phyloP scores from a whole-genome alignment of 192 early-diverging fungal species.

The Rhizoclosmatium sp. region DNA sequence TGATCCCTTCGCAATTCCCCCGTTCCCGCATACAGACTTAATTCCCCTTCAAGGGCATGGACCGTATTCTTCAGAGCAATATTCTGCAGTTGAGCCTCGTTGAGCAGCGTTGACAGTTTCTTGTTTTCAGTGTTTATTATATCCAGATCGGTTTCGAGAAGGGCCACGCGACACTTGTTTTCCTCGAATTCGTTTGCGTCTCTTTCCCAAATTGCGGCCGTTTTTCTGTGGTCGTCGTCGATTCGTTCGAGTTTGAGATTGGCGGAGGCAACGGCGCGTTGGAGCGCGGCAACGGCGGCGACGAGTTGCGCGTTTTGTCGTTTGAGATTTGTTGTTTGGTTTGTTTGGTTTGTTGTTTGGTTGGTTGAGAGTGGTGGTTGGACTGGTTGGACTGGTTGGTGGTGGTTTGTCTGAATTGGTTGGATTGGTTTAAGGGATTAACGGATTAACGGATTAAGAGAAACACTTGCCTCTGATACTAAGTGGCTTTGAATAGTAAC shows the following conservation, averaged over 20 bases:
- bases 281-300: not conserved
- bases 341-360: not conserved
- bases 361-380: no score
- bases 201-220: conserved; percentile 1
- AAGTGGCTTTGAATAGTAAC: no score
- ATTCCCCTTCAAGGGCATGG: conserved; percentile 4
- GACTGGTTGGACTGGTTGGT: not conserved
- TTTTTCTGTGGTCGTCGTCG: not conserved
- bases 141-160: conserved; percentile 2
- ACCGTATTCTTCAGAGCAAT: not conserved
- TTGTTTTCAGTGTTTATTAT: not conserved
- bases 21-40: conserved; percentile 1
- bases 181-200: conserved; percentile 37
- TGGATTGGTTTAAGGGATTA: no score
- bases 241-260: not conserved
- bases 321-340: not conserved
- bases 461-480: no score
- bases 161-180: conserved; percentile 7
- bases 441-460: no score
- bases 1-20: not conserved
- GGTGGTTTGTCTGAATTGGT: not conserved
- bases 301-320: not conserved
- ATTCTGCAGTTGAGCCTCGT: not conserved
- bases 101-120: not conserved
- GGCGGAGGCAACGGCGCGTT: not conserved